These are phyloP conservation scores for Coelastrella sp. DNA, from an alignment of 139 green algal genomes.

Conservation along the genomic window DNA sequence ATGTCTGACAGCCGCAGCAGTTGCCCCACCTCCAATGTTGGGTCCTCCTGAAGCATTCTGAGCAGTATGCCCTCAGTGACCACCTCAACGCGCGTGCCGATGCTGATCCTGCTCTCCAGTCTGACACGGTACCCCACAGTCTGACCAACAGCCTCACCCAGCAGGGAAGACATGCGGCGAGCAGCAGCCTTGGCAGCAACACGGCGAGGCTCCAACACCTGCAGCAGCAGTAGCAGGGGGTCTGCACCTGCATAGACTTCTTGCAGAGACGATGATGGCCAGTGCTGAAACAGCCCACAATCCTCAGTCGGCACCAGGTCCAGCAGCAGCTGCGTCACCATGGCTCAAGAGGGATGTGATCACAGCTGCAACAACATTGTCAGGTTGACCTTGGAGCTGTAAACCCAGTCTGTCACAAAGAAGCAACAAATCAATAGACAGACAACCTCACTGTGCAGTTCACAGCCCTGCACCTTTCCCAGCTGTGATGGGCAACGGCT, in stretches of 20 bases:
- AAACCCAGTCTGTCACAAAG: too few relatives aligned
- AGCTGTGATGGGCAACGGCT: too few relatives aligned
- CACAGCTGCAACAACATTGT: not conserved
- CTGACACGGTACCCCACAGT: constrained; percentile 65
- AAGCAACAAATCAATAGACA: too few relatives aligned
- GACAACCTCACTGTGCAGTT: too few relatives aligned
- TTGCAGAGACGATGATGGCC: not conserved
- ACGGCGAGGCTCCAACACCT: constrained; percentile 75
- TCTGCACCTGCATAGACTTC: not conserved
- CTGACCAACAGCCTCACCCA: constrained; percentile 62
- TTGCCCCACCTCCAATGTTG: constrained; percentile 47
- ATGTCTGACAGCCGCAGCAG: not conserved
- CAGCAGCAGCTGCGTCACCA: not conserved
- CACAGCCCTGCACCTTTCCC: too few relatives aligned
- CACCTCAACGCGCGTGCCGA: constrained; percentile 64
- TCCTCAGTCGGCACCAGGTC: not conserved
- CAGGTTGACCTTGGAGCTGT: too few relatives aligned
- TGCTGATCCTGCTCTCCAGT: constrained; percentile 59
- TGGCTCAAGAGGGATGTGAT: not conserved
- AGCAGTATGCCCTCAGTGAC: constrained; percentile 77
- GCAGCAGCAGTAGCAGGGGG: not conserved
- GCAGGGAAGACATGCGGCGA: constrained; percentile 68
- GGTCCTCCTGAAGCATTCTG: constrained; percentile 67
- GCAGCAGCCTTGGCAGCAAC: constrained; percentile 77
- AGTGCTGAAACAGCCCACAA: not conserved